phyloP scores from a whole-genome alignment of 176 grass and related monocot species.

The Sorghum bicolor region DNA sequence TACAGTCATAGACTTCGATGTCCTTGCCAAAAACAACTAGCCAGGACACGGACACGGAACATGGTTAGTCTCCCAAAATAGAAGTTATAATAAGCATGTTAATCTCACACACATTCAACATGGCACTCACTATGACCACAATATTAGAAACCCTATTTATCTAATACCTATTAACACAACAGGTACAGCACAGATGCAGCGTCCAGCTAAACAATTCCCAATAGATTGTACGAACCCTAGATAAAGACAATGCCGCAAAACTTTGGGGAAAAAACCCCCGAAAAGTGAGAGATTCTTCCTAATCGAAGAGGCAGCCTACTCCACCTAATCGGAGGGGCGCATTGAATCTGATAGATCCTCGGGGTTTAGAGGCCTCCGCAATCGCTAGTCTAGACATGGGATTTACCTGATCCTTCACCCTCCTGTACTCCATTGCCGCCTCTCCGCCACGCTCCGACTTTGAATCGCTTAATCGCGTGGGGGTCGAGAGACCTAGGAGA shows the following conservation, averaged over 20 bases:
- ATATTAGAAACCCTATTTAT: neutral
- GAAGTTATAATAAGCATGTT: neutral
- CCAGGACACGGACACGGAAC: neutral
- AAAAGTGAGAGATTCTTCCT: neutral
- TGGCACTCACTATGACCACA: neutral
- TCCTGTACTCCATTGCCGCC: constrained; percentile 40
- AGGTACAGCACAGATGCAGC: neutral
- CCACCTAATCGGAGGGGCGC: neutral
- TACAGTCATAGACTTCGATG: neutral
- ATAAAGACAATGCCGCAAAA: neutral
- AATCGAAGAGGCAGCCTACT: neutral
- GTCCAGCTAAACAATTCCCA: neutral
- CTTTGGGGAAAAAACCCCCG: neutral
- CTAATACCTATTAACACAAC: neutral
- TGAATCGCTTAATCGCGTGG: neutral
- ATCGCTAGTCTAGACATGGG: neutral
- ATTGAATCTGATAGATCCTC: neutral
- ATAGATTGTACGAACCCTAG: neutral
- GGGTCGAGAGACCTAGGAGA: neutral
- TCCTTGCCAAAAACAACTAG: neutral
- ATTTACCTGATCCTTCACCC: constrained; percentile 39
- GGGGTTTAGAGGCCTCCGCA: neutral
- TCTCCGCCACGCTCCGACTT: neutral
- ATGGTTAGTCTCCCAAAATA: neutral
- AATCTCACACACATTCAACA: neutral